Evolutionary conservation across 2,329 filamentous ascomycete genomes (phyloP).

Genomic region (Penicillium verrucosum): DNA sequence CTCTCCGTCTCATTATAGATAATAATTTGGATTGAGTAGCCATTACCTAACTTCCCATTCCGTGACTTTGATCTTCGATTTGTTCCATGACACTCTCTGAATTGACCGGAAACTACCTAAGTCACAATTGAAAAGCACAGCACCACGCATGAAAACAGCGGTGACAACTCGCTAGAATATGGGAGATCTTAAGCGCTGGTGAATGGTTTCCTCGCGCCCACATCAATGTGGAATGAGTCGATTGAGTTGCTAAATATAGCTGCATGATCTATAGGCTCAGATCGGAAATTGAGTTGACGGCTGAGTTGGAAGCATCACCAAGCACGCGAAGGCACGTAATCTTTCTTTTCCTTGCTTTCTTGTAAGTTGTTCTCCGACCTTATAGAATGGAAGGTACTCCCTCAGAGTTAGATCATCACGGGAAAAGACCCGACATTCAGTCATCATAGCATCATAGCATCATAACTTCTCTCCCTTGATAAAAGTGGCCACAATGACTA

Average conservation of each 20-base stretch:
- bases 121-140: no score
- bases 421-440: constrained; percentile 3
- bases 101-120: no score
- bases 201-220: not conserved
- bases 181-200: not conserved
- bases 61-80: no score
- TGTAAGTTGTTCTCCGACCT: not conserved
- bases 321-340: not conserved
- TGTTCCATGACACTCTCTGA: no score
- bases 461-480: not conserved
- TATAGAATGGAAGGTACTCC: not conserved
- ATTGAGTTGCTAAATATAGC: not conserved
- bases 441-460: constrained; percentile 13
- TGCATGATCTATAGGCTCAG: not conserved
- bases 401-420: constrained; percentile 15
- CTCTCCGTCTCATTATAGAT: no score
- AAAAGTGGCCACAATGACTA: not conserved
- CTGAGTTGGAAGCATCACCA: not conserved
- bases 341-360: not conserved
- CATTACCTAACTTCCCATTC: not conserved
- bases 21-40: not conserved
- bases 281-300: not conserved
- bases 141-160: no score
- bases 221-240: not conserved
- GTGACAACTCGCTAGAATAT: no score